These are phyloP conservation scores for Phaeotremella skinneri DNA, from an alignment of 768 basidiomycete genomes.

Conservation along the genomic window DNA sequence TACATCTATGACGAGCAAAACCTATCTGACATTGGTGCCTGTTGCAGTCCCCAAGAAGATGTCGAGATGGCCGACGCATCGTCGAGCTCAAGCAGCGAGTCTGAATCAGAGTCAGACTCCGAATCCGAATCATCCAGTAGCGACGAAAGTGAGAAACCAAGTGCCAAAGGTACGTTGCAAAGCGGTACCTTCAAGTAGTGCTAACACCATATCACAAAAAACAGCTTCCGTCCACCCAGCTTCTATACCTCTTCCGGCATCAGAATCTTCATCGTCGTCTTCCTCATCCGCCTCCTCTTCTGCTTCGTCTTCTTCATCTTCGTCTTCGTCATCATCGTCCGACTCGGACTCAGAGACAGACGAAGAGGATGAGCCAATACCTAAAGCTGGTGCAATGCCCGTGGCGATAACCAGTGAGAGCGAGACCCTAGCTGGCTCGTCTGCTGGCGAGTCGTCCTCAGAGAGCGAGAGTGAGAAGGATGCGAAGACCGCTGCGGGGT, in stretches of 20 bases:
- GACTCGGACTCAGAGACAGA: slow-evolving; percentile 13
- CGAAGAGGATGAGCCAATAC: slow-evolving; percentile 14
- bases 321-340: slow-evolving; percentile 9
- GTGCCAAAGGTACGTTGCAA: slow-evolving; percentile 7
- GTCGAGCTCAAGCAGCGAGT: slow-evolving; percentile 14
- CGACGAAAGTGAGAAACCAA: slow-evolving; percentile 14
- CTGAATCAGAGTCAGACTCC: slow-evolving; percentile 12
- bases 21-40: slow-evolving; percentile 10
- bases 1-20: background rate
- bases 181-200: background rate
- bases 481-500: slow-evolving; percentile 14
- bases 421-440: slow-evolving; percentile 1
- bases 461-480: slow-evolving; percentile 17
- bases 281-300: background rate
- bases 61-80: slow-evolving; percentile 27
- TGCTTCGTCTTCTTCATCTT: background rate
- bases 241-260: slow-evolving; percentile 13
- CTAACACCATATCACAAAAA: background rate
- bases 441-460: background rate
- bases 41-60: slow-evolving; percentile 19
- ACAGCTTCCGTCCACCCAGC: background rate
- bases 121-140: slow-evolving; percentile 13
- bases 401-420: background rate
- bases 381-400: background rate
- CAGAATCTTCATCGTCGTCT: background rate